A percentile compares a stretch with the other conserved stretches of the same genome.
Conservation (phyloP, 2,329 filamentous ascomycete genomes). For the Rutstroemia sydowiana region DNA sequence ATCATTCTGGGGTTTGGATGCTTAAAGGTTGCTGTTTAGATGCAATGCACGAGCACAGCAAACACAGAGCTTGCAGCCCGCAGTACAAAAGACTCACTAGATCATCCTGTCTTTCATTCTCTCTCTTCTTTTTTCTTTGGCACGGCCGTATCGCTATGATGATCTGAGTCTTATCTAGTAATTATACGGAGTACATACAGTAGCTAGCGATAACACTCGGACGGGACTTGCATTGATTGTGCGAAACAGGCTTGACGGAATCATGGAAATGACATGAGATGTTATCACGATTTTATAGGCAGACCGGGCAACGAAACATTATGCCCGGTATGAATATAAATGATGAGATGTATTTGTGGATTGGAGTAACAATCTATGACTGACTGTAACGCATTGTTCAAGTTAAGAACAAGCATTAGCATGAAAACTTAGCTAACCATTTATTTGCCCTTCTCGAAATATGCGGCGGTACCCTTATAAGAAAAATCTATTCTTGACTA, state of each 20-base stretch:
- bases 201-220: slow-evolving; percentile 7
- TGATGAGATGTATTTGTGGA: slow-evolving; percentile 1
- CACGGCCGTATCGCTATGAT: slow-evolving; percentile 6
- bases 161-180: slow-evolving; percentile 1
- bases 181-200: not conserved
- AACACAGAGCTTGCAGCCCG: not conserved
- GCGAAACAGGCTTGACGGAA: slow-evolving; percentile 11
- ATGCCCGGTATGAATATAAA: not conserved
- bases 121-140: too few species aligned
- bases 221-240: slow-evolving; percentile 18
- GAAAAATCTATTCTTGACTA: not conserved
- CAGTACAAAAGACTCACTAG: not conserved
- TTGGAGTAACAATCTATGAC: not conserved
- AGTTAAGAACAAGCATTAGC: slow-evolving; percentile 4
- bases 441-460: not conserved
- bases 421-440: too few species aligned
- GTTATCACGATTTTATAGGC: not conserved
- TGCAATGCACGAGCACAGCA: slow-evolving; percentile 13
- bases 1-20: not conserved
- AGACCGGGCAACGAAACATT: slow-evolving; percentile 1
- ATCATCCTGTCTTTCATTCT: slow-evolving; percentile 8
- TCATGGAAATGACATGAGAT: not conserved
- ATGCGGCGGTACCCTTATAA: slow-evolving; percentile 1
- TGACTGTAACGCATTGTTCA: slow-evolving; percentile 3
- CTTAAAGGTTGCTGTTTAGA: too few species aligned